Percentiles rank a stretch among this genome's conserved stretches.
Conservation (phyloP, 208 protist species). For the Trypanosoma brucei region DNA sequence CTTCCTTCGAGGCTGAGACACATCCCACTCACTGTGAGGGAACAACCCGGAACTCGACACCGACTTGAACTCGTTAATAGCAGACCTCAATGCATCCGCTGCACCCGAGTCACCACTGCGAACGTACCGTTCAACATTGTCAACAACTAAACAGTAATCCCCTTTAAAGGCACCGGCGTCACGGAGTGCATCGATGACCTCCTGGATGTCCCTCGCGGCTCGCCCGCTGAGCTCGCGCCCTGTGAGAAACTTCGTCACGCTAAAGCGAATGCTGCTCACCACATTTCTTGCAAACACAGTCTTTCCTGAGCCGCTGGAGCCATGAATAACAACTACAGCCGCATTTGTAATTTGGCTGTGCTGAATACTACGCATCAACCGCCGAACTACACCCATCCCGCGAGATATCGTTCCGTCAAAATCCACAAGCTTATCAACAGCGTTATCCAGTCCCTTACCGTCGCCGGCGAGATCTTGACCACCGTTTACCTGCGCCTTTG, state of each 20-base stretch:
- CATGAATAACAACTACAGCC: constrained; percentile 44
- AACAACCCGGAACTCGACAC: not conserved
- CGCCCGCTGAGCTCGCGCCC: not conserved
- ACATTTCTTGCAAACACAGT: constrained; percentile 44
- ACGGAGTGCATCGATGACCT: constrained; percentile 3
- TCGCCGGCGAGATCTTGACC: not conserved
- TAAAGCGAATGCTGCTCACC: constrained; percentile 13
- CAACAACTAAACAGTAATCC: constrained; percentile 17
- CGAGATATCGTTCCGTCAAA: constrained; percentile 45
- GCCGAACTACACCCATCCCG: constrained; percentile 17
- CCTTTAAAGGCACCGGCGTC: constrained; percentile 5
- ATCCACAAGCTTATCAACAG: constrained; percentile 22
- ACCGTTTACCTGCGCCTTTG: constrained; percentile 4
- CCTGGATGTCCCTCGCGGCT: not conserved
- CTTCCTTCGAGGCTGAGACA: constrained; percentile 4
- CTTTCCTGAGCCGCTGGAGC: constrained; percentile 61
- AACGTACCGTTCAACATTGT: constrained; percentile 19
- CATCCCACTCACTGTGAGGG: not conserved
- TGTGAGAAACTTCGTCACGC: constrained; percentile 4
- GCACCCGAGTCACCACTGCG: not conserved
- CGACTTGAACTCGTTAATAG: constrained; percentile 14
- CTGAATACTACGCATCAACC: constrained; percentile 26
- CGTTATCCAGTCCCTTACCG: constrained; percentile 2
- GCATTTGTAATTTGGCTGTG: constrained; percentile 35
- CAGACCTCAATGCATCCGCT: constrained; percentile 4